Base-by-base conservation (phyloP, 768 basidiomycete species). In the Mycena pura region DNA sequence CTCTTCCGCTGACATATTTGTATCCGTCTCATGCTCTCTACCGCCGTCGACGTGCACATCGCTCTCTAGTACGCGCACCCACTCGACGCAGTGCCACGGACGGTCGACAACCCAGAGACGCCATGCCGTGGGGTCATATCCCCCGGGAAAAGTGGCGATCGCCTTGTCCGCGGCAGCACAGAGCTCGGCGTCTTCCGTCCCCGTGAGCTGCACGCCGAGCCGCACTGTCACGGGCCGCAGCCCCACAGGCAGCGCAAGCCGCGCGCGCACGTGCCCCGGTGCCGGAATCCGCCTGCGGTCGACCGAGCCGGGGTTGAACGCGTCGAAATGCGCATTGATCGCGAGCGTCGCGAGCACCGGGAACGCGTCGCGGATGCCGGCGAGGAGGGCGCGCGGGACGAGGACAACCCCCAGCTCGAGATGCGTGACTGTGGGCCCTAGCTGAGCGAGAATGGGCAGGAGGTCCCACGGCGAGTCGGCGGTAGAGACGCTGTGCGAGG, bases 251-350 rank as follows among this genome's bases (percentile, higher is more conserved):
- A 46, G 45, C n/a, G 50, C 17, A 9, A 53, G 46, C 10, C 28
- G 22, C 32, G 24, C 38, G n/a, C 3, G 6, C 17, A 39, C 38
- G n/a, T 2, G 6, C 17, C 29, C 4, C 15, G n/a, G 17, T 14
- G 44, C 5, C 9, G 32, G 31, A 5, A 56, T 41, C 11, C 17
- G 19, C 21, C 46, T 48, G 9, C 54, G 48, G 38, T 10, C 44
- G 24, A 65, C 62, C 2, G 62, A 31, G 2, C 69, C 70, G 4
- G 68, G 66, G n/a, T 69, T 58, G 44, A 64, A 69, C 2, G 62
- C 57, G 11, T 66, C 65, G 36, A 70, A 59, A 40, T 69, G 70
- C 22, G 62, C 55, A 44, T 70, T 70, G 38, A 72, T 40, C 1
- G 64, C 43, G 19, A 70, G 67, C 10, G 44, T 55, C 34, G 46